These are phyloP conservation scores for Endothia cerciana DNA, from an alignment of 2,329 filamentous ascomycete species.

Conservation along the genomic window DNA sequence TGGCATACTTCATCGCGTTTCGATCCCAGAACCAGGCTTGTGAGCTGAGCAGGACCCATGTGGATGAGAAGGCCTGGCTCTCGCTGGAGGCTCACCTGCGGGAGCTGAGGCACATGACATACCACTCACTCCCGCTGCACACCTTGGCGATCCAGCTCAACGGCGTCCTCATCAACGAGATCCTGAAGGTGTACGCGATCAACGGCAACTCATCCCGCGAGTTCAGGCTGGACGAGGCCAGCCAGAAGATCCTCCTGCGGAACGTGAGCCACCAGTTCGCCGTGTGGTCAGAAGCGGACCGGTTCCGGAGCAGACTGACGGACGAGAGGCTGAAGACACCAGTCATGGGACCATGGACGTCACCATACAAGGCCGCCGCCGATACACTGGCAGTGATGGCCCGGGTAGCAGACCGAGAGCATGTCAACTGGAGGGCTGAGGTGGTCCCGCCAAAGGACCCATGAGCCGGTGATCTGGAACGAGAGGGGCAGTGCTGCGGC, in stretches of 20 bases:
- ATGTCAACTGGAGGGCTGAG: constrained; percentile 51
- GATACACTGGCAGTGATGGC: constrained; percentile 45
- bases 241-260: constrained; percentile 36
- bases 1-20: constrained; percentile 59
- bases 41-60: constrained; percentile 47
- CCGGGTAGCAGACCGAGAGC: constrained; percentile 49
- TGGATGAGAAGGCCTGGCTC: constrained; percentile 48
- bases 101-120: constrained; percentile 46
- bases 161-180: constrained; percentile 49
- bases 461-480: not conserved
- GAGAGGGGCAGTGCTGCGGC: not conserved
- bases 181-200: constrained; percentile 44
- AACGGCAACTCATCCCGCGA: constrained; percentile 32
- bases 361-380: constrained; percentile 48
- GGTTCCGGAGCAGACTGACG: constrained; percentile 36
- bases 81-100: constrained; percentile 50
- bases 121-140: constrained; percentile 40
- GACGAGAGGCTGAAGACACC: constrained; percentile 35
- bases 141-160: constrained; percentile 50
- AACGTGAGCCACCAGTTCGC: constrained; percentile 34
- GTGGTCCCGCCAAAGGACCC: constrained; percentile 32
- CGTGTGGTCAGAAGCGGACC: constrained; percentile 39
- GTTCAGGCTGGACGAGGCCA: constrained; percentile 30
- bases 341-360: constrained; percentile 47
- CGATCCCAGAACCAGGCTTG: constrained; percentile 52